phyloP scores from a whole-genome alignment of 2,329 filamentous ascomycete genomes.

The Thermoascus crustaceus region DNA sequence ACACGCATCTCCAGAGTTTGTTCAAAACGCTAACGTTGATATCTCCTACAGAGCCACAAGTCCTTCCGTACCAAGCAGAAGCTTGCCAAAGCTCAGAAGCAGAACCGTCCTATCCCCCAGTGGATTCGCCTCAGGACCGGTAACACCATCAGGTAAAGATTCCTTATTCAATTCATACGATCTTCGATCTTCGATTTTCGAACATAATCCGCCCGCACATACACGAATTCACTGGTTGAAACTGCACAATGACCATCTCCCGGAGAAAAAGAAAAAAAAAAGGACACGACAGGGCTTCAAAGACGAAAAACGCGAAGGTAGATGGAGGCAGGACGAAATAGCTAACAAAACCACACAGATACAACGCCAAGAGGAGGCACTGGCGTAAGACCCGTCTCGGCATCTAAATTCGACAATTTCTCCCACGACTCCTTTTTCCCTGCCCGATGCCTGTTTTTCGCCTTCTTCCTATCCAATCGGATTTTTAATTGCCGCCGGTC shows the following conservation, averaged over 20 bases:
- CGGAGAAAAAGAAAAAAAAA: no score
- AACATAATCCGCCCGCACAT: no score
- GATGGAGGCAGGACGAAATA: no score
- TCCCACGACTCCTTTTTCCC: constrained; percentile 37
- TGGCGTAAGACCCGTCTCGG: constrained; percentile 99
- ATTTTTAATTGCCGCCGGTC: no score
- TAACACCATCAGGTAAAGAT: constrained; percentile 96
- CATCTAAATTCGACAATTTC: constrained; percentile 60
- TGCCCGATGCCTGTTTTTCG: constrained; percentile 14
- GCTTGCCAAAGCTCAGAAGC: constrained; percentile 99
- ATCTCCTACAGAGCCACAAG: constrained; percentile 77
- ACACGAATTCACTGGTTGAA: no score
- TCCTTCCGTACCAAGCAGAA: constrained; percentile 99
- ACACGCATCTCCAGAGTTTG: constrained; percentile 3
- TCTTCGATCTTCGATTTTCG: no score
- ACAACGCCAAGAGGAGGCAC: constrained; percentile 99
- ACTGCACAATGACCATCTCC: no score
- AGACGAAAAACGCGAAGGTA: constrained; percentile 1
- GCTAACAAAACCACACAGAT: constrained; percentile 52
- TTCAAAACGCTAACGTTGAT: constrained; percentile 1
- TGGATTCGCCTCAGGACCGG: constrained; percentile 98
- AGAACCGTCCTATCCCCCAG: constrained; percentile 99
- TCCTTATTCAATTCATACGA: constrained; percentile 5
- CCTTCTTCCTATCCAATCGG: no score
- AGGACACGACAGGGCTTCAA: no score